Conservation (phyloP, 768 basidiomycete genomes). For the Leccinum obscurum region DNA sequence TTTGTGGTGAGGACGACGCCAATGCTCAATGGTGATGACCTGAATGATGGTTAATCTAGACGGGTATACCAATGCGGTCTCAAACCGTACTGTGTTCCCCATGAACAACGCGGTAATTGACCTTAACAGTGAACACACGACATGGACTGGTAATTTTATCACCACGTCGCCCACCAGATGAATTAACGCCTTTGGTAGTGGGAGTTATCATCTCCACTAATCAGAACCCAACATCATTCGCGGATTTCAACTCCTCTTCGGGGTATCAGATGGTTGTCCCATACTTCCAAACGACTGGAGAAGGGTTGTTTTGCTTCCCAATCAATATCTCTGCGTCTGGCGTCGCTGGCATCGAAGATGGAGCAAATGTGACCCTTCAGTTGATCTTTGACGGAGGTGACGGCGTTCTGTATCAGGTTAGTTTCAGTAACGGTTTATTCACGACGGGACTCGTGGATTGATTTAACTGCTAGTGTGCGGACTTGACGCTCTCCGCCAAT, state of each 20-base stretch:
- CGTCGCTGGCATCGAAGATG: constrained; percentile 53
- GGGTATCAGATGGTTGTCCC: constrained; percentile 40
- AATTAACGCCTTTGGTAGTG: constrained; percentile 34
- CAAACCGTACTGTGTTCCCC: constrained; percentile 69
- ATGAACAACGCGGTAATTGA: constrained; percentile 59
- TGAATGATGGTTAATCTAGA: constrained; percentile 41
- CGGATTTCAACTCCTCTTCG: constrained; percentile 54
- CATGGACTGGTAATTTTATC: constrained; percentile 50
- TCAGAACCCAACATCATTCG: constrained; percentile 60
- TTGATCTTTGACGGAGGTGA: constrained; percentile 71
- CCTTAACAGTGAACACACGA: constrained; percentile 64
- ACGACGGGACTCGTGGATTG: neutral
- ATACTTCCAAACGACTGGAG: constrained; percentile 51
- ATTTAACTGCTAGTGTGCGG: constrained; percentile 60
- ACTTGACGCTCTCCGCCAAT: constrained; percentile 64
- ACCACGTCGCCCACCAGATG: neutral
- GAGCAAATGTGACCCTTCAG: constrained; percentile 75
- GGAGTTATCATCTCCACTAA: constrained; percentile 55
- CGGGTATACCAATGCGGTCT: constrained; percentile 54
- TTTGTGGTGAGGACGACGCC: constrained; percentile 57
- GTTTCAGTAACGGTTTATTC: neutral
- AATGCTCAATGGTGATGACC: neutral
- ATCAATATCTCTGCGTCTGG: constrained; percentile 55
- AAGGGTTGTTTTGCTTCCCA: constrained; percentile 67
- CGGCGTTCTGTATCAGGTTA: constrained; percentile 66